phyloP scores from a whole-genome alignment of 2,329 filamentous ascomycete species.

The Pseudogymnoascus sp. region DNA sequence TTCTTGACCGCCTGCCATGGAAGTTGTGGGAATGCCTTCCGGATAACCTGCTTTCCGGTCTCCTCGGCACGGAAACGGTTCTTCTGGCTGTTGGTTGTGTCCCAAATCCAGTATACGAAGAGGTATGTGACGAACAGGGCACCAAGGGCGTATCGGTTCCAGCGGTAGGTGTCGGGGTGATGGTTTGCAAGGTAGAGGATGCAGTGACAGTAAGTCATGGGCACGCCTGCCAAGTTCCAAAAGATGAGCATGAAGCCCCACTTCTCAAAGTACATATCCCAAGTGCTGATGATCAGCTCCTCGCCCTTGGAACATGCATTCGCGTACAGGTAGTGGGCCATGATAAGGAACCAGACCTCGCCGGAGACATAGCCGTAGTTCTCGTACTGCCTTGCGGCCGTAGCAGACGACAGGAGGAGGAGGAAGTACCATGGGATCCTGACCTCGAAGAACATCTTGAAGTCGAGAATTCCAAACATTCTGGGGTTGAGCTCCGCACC shows the following conservation, averaged over 20 bases:
- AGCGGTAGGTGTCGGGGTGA: slow-evolving; percentile 65
- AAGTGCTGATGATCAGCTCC: slow-evolving; percentile 81
- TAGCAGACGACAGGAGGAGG: slow-evolving; percentile 66
- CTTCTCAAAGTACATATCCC: slow-evolving; percentile 97
- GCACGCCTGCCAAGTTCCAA: slow-evolving; percentile 91
- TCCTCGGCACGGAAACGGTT: slow-evolving; percentile 81
- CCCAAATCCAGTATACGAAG: slow-evolving; percentile 85
- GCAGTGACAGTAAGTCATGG: slow-evolving; percentile 88
- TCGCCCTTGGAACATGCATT: slow-evolving; percentile 90
- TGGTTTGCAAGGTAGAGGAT: slow-evolving; percentile 84
- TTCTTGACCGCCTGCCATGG: slow-evolving; percentile 79
- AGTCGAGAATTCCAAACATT: slow-evolving; percentile 75
- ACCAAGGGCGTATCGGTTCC: slow-evolving; percentile 61
- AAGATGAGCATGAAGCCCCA: slow-evolving; percentile 97
- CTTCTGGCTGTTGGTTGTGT: slow-evolving; percentile 88
- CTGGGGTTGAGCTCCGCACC: slow-evolving; percentile 80
- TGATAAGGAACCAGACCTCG: slow-evolving; percentile 75
- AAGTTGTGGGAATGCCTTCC: slow-evolving; percentile 82
- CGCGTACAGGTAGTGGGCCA: slow-evolving; percentile 88
- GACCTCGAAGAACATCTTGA: slow-evolving; percentile 96
- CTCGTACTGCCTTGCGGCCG: slow-evolving; percentile 77
- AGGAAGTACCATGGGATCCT: slow-evolving; percentile 89
- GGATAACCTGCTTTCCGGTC: slow-evolving; percentile 59
- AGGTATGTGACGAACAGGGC: slow-evolving; percentile 64
- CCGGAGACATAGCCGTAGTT: slow-evolving; percentile 75